Evolutionary conservation across 192 early-diverging fungal species (phyloP), one percentile per base, ranked within the genome.

Genomic region (Rhizophagus sp.): DNA sequence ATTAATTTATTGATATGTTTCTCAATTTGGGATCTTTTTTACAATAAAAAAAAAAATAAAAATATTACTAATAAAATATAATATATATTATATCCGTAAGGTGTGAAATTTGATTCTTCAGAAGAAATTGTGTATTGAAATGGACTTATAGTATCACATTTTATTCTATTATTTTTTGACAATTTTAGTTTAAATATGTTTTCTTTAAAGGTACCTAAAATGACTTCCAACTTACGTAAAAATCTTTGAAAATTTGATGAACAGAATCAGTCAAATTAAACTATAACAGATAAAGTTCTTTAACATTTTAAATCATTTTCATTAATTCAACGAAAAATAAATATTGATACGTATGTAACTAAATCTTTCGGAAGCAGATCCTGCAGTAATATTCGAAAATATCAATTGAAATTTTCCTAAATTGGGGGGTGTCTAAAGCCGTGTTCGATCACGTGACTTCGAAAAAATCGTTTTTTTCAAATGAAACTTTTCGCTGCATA

Each of bases 101-200:
- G 87, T n/a, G 89, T 88, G 4, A 86, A 86, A 75, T 87, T 84
- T 80, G 89, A 87, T 5, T 5, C 86, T 39, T 75, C 76, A 15
- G 84, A 84, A 19, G 47, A 76, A 24, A 78, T 82, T 1, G 83
- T 10, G n/a, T 70, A 36, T 70, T 70, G 36, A 70, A 70, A 25
- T 70, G 68, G 68, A 41, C 22, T 44, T 44, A 44, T 44, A 39
- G 39, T 44, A 70, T 11, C 36, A 22, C 9, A 39, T 22, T 36
- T 2, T 36, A 6, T 6, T 7, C n/a, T n/a, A 7, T 17, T 9
- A 36, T 15, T 68, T 13, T 69, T 17, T n/a, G n/a, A n/a, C n/a
- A n/a, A n/a, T n/a, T n/a, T n/a, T n/a, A n/a, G n/a, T n/a, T n/a
- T n/a, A n/a, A n/a, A n/a, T n/a, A n/a, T n/a, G 12, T 34, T 17